These are phyloP conservation scores for Xylaria bambusicola DNA, from an alignment of 495 filamentous ascomycete species.

Conservation along the genomic window DNA sequence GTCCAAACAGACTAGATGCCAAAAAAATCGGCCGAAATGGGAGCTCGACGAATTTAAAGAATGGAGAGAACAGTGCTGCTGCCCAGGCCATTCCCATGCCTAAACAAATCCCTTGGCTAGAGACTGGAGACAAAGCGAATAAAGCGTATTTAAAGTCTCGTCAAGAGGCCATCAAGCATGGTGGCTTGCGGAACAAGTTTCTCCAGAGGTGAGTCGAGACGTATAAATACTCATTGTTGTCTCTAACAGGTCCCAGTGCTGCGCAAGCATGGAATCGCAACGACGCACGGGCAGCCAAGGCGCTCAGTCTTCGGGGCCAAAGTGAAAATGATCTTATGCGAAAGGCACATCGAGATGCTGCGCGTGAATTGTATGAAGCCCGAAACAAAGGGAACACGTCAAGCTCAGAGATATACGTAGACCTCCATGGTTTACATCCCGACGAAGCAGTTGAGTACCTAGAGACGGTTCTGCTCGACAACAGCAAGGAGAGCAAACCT, in stretches of 20 bases:
- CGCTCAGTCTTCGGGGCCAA: slow-evolving; percentile 88
- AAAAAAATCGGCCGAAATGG: slow-evolving; percentile 55
- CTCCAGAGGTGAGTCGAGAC: slow-evolving; percentile 72
- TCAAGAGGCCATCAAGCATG: slow-evolving; percentile 94
- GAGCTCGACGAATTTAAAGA: slow-evolving; percentile 54
- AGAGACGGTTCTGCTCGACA: slow-evolving; percentile 80
- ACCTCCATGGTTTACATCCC: slow-evolving; percentile 93
- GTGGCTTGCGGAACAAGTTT: slow-evolving; percentile 93
- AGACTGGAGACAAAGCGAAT: slow-evolving; percentile 89
- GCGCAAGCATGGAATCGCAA: slow-evolving; percentile 99
- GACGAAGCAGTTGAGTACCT: slow-evolving; percentile 97
- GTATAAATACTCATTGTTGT: neutral
- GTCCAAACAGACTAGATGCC: slow-evolving; percentile 46
- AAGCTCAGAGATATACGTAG: slow-evolving; percentile 81
- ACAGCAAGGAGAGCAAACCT: slow-evolving; percentile 68
- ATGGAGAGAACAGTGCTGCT: slow-evolving; percentile 76
- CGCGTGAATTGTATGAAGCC: slow-evolving; percentile 87
- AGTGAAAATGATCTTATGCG: slow-evolving; percentile 97
- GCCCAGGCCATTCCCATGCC: slow-evolving; percentile 82
- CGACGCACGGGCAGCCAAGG: slow-evolving; percentile 94
- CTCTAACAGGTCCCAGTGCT: slow-evolving; percentile 59
- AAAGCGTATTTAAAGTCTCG: slow-evolving; percentile 92
- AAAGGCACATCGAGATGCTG: slow-evolving; percentile 94
- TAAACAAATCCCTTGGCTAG: slow-evolving; percentile 94
- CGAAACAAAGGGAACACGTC: slow-evolving; percentile 72